Evolutionary conservation across 2,329 filamentous ascomycete genomes (phyloP), one percentile per base, ranked within the genome.

Genomic region (Sporothrix pseudoabietina): DNA sequence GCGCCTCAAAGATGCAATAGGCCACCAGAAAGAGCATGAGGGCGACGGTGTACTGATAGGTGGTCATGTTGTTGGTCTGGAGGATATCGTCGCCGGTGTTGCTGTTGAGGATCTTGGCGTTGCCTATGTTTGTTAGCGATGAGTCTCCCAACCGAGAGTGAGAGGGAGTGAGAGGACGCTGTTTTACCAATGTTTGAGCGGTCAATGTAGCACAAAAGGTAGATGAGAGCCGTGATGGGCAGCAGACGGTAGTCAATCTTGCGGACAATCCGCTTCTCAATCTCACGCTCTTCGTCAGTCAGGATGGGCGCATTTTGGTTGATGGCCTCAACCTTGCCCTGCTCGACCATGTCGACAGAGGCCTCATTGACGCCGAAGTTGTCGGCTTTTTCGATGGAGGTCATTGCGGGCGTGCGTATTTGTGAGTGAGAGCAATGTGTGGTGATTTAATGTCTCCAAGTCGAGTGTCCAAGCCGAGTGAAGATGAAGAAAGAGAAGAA

Each of bases 161-260:
- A n/a, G n/a, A n/a, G 32, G 1, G 4, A 22, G 12, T 5, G 4
- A 26, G 19, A 7, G 55, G 26, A 26, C 1, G 26, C 26, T 26
- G 26, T 26, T 26, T 47, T 70, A 78, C 89, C 89, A 73, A 92
- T 92, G 79, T 92, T 92, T 72, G 88, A 87, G 59, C 88, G 84
- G 80, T 92, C 90, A 32, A 92, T 85, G 78, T 90, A 92, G 80
- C 88, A 90, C 30, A 92, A 84, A 63, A 92, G 84, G 79, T 91
- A 92, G 69, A 92, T 90, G 71, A 80, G 82, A 9, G 88, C 87
- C 16, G 85, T 88, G 16, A 92, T 81, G 1, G 90, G 90, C 16
- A 92, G 82, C 73, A 92, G 90, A 71, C 87, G 85, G 26, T 87
- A 74, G 79, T 92, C 90, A 77, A 91, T 89, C 77, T 87, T 89